Conservation (phyloP, 352 stramenopile genomes). For the Phytophthora ohioensis region DNA sequence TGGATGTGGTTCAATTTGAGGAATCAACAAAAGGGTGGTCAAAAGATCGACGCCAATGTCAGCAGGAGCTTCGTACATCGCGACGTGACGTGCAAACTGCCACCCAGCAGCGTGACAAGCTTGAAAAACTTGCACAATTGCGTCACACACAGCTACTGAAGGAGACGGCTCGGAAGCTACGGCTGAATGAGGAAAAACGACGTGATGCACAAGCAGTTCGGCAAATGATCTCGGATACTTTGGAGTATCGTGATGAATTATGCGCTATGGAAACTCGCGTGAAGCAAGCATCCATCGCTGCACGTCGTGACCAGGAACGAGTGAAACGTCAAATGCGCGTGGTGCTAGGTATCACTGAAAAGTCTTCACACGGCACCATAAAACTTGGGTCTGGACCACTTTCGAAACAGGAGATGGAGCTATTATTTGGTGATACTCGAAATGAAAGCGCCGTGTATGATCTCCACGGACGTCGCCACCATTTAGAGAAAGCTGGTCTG, state of each 20-base stretch:
- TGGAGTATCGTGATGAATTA: slow-evolving; percentile 66
- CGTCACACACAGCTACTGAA: slow-evolving; percentile 51
- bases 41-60: slow-evolving; percentile 47
- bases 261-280: slow-evolving; percentile 47
- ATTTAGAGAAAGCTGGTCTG: slow-evolving; percentile 31
- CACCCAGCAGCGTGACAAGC: slow-evolving; percentile 48
- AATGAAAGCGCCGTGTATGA: slow-evolving; percentile 60
- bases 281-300: slow-evolving; percentile 53
- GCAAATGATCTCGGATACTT: slow-evolving; percentile 57
- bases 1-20: slow-evolving; percentile 8
- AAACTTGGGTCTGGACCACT: slow-evolving; percentile 51
- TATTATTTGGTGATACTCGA: slow-evolving; percentile 8
- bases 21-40: slow-evolving; percentile 48
- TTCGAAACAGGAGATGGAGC: slow-evolving; percentile 55
- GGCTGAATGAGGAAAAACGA: slow-evolving; percentile 39
- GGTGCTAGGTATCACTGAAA: slow-evolving; percentile 42
- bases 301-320: slow-evolving; percentile 54
- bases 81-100: slow-evolving; percentile 50
- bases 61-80: slow-evolving; percentile 54
- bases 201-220: slow-evolving; percentile 55
- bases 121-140: slow-evolving; percentile 48
- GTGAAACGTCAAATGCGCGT: slow-evolving; percentile 45
- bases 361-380: slow-evolving; percentile 40
- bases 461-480: slow-evolving; percentile 63
- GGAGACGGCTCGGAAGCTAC: slow-evolving; percentile 24